Evolutionary conservation across 164 flowering plant genomes (phyloP).

Genomic region (Umbilicus rupestris): DNA sequence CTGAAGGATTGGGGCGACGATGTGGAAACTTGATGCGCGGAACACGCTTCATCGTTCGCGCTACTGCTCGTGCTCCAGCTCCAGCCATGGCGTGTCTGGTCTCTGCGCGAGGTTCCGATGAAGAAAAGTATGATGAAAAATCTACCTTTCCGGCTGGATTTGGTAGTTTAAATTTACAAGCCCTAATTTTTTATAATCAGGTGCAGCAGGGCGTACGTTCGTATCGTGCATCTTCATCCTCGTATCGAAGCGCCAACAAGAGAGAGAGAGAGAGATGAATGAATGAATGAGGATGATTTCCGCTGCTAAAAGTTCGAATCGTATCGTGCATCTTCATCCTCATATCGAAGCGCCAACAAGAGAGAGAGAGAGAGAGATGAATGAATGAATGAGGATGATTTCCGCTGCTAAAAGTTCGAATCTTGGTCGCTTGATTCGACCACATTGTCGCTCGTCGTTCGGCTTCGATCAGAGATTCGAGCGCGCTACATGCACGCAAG

Average conservation of each 20-base stretch:
- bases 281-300: not conserved
- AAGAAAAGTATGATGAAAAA: no score
- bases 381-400: not conserved
- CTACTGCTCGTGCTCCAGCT: conserved; percentile 11
- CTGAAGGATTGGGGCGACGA: conserved; percentile 32
- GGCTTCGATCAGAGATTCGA: not conserved
- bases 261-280: not conserved
- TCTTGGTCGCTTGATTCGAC: not conserved
- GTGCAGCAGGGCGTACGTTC: not conserved
- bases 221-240: not conserved
- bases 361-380: not conserved
- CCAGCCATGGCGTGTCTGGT: conserved; percentile 20
- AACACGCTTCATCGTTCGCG: conserved; percentile 42
- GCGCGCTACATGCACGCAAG: not conserved
- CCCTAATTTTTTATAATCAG: not conserved
- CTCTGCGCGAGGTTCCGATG: not conserved
- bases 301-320: not conserved
- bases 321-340: not conserved
- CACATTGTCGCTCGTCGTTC: not conserved
- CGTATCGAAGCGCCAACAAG: not conserved
- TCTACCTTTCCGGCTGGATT: no score
- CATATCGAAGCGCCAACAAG: not conserved
- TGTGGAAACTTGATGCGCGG: conserved; percentile 57
- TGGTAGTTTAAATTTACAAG: not conserved
- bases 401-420: not conserved